Base-by-base conservation (phyloP, 768 basidiomycete genomes). In the Tephrocybe sp. region DNA sequence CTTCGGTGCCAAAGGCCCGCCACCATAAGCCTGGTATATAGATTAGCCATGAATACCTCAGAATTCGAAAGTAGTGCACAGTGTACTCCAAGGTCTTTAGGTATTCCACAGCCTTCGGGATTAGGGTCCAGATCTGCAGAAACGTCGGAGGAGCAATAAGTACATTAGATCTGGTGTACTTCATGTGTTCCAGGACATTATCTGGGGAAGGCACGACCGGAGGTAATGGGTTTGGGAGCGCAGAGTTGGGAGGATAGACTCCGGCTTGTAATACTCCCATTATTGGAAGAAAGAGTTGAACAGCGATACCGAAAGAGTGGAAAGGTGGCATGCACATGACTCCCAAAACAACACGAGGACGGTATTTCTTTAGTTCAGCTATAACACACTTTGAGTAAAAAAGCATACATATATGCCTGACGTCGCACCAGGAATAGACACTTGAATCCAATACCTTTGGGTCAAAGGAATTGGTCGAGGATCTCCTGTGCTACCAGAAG, bases 401-500 rank as follows among this genome's bases (percentile, higher is more conserved):
- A 43, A 31, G 17, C 6, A 26, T 31, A 34, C 11, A 22, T 12
- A 19, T n/a, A n/a, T n/a, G n/a, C n/a, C n/a, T n/a, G n/a, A n/a
- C n/a, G n/a, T n/a, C n/a, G n/a, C n/a, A n/a, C n/a, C n/a, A n/a
- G n/a, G n/a, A n/a, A n/a, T n/a, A n/a, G n/a, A n/a, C n/a, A n/a
- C n/a, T n/a, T n/a, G n/a, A n/a, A 57, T 32, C 5, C 52, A 45
- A 4, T 49, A 57, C 2, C 46, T 26, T 32, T 66, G 48, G 1
- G 59, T 67, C 23, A 62, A 57, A 1, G 62, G 53, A 33, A 73
- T 67, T 1, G 70, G 56, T 43, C 69, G 71, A 0, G 72, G 70
- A 32, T 66, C 64, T 1, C 71, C 68, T 0, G 71, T 70, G 42
- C 72, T 72, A 4, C 72, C 72, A 0, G 73, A 72, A 0, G 73